phyloP scores from a whole-genome alignment of 2,329 filamentous ascomycete species.

The Ophiocordyceps camponoti-leonardi region DNA sequence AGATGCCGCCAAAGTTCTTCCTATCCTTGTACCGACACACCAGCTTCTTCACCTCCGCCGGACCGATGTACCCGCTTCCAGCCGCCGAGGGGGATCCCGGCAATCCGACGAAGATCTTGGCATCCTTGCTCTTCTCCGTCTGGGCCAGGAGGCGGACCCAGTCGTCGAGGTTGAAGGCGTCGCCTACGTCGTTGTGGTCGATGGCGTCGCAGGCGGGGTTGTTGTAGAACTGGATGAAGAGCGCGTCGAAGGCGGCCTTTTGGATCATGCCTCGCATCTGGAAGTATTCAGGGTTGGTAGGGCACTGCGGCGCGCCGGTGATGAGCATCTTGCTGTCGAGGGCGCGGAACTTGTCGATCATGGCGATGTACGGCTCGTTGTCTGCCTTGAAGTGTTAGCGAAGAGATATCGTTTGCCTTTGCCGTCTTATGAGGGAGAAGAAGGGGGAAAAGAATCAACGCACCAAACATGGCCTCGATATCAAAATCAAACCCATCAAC shows the following conservation, averaged over 20 bases:
- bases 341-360: conserved; percentile 18
- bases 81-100: conserved; percentile 14
- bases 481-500: conserved; percentile 27
- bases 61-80: conserved; percentile 16
- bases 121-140: conserved; percentile 17
- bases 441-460: conserved; percentile 3
- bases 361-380: conserved; percentile 18
- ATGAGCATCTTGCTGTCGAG: conserved; percentile 17
- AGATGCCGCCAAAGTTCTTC: conserved; percentile 25
- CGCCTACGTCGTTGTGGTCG: conserved; percentile 10
- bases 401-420: too few relatives aligned
- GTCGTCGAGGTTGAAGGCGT: conserved; percentile 23
- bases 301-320: conserved; percentile 28
- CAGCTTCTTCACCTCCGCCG: conserved; percentile 15
- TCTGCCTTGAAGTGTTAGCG: conserved; percentile 5
- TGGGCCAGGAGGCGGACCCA: conserved; percentile 19
- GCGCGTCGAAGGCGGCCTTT: conserved; percentile 21
- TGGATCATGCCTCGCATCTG: conserved; percentile 20
- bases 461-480: conserved; percentile 17
- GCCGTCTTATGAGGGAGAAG: conserved; percentile 4
- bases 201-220: conserved; percentile 21
- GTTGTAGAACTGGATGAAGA: conserved; percentile 34
- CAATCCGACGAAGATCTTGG: conserved; percentile 29
- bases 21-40: conserved; percentile 20
- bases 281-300: conserved; percentile 10